Conservation (phyloP, 768 basidiomycete species). For the Amanita fuliginea region DNA sequence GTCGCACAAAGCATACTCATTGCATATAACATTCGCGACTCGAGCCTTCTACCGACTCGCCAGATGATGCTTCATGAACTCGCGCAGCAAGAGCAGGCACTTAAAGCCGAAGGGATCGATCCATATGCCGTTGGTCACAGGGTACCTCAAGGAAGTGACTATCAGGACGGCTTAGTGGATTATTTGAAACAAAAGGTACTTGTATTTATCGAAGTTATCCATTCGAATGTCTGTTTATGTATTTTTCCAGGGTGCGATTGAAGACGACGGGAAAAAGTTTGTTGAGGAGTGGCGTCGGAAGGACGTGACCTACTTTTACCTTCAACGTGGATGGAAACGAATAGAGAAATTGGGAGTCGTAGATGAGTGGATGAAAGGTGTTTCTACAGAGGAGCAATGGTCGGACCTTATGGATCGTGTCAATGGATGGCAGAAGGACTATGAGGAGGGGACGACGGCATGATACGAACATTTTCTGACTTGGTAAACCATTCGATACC, state of each 20-base stretch:
- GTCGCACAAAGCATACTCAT: conserved; percentile 20
- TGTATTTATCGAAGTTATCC: no score
- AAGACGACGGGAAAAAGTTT: conserved; percentile 29
- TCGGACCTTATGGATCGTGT: conserved; percentile 34
- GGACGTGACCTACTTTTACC: conserved; percentile 18
- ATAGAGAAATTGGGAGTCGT: conserved; percentile 29
- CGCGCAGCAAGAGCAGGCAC: conserved; percentile 25
- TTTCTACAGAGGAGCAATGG: conserved; percentile 29
- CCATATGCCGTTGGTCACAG: conserved; percentile 41
- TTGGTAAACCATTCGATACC: no score
- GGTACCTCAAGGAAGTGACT: conserved; percentile 27
- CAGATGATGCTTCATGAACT: conserved; percentile 29
- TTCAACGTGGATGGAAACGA: conserved; percentile 33
- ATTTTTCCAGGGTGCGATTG: conserved; percentile 23
- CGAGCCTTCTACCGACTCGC: conserved; percentile 27
- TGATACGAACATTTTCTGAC: conserved; percentile 18
- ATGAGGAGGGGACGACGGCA: conserved; percentile 28
- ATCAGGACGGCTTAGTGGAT: conserved; percentile 27
- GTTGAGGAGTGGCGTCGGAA: conserved; percentile 41
- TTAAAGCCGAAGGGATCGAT: conserved; percentile 31
- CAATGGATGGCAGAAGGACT: conserved; percentile 38
- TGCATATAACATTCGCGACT: conserved; percentile 32
- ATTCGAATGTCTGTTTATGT: neutral
- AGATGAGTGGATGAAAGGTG: conserved; percentile 34
- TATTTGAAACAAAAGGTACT: conserved; percentile 11